These are phyloP conservation scores for Erythrophleum fordii DNA, from an alignment of 306 rosid species.

Conservation along the genomic window DNA sequence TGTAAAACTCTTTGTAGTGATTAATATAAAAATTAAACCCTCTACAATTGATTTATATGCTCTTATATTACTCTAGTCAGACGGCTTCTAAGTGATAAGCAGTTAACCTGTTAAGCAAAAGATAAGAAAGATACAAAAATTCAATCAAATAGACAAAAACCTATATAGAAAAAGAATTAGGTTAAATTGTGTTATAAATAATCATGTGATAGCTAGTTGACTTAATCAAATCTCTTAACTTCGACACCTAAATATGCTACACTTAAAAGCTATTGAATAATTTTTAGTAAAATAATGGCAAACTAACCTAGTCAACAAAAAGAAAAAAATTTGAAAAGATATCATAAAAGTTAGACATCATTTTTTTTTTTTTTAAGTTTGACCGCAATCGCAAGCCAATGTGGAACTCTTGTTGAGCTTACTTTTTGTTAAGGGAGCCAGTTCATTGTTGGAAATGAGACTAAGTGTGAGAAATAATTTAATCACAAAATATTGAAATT, in stretches of 20 bases:
- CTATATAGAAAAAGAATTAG: background rate
- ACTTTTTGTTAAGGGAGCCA: too few species aligned
- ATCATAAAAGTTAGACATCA: too few species aligned
- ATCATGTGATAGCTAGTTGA: slow-evolving; percentile 17
- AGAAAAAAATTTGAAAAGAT: background rate
- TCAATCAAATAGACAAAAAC: background rate
- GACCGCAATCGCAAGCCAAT: too few species aligned
- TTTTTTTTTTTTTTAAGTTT: too few species aligned
- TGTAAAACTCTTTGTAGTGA: too few species aligned
- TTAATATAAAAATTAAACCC: too few species aligned
- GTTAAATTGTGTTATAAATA: background rate
- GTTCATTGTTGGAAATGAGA: too few species aligned
- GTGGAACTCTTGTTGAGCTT: too few species aligned
- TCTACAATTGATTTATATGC: too few species aligned
- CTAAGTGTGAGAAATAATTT: too few species aligned
- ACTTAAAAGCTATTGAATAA: background rate
- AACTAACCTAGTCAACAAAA: background rate
- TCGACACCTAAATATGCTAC: background rate
- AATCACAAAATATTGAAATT: too few species aligned
- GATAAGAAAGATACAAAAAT: background rate
- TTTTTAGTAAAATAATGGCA: background rate
- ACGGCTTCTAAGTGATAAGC: background rate
- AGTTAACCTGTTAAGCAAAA: background rate
- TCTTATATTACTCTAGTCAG: background rate
- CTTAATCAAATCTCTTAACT: background rate